phyloP scores from a whole-genome alignment of 805 yeast species.

The Wickerhamomyces xylosicus region DNA sequence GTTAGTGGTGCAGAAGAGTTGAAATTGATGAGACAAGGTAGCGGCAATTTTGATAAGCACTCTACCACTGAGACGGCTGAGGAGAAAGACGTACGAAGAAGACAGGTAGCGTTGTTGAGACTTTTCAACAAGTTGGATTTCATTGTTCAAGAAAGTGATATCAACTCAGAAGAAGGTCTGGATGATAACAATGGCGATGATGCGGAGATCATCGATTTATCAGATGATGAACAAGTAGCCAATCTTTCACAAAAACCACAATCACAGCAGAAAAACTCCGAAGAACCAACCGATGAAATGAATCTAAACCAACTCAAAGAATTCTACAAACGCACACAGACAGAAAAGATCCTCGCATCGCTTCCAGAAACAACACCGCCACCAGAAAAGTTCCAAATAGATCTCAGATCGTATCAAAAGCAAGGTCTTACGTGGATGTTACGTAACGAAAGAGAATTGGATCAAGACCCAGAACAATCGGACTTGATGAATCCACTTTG shows the following conservation, averaged over 20 bases:
- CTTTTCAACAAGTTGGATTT: constrained; percentile 44
- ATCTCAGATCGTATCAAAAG: constrained; percentile 67
- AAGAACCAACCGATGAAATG: constrained; percentile 28
- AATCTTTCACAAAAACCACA: constrained; percentile 6
- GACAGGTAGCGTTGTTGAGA: constrained; percentile 44
- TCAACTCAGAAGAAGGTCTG: constrained; percentile 8
- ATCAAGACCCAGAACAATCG: constrained; percentile 25
- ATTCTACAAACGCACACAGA: constrained; percentile 65
- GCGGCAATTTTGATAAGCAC: constrained; percentile 7
- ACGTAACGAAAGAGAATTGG: constrained; percentile 57
- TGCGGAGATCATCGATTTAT: constrained; percentile 23
- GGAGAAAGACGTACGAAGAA: constrained; percentile 39
- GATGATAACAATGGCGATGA: constrained; percentile 9
- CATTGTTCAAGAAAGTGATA: constrained; percentile 6
- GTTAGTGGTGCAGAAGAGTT: constrained; percentile 14
- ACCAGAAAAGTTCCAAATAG: constrained; percentile 39
- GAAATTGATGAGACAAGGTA: constrained; percentile 7
- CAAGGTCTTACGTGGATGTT: constrained; percentile 88
- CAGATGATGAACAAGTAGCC: constrained; percentile 23
- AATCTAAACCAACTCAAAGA: constrained; percentile 65
- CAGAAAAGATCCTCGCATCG: constrained; percentile 40
- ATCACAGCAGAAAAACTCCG: neutral
- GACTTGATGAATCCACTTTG: constrained; percentile 76
- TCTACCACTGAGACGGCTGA: constrained; percentile 36
- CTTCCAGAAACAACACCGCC: constrained; percentile 49